Percentiles rank a stretch among this genome's conserved stretches.
Conservation (phyloP, 768 basidiomycete genomes). For the Suillus occidentalis region DNA sequence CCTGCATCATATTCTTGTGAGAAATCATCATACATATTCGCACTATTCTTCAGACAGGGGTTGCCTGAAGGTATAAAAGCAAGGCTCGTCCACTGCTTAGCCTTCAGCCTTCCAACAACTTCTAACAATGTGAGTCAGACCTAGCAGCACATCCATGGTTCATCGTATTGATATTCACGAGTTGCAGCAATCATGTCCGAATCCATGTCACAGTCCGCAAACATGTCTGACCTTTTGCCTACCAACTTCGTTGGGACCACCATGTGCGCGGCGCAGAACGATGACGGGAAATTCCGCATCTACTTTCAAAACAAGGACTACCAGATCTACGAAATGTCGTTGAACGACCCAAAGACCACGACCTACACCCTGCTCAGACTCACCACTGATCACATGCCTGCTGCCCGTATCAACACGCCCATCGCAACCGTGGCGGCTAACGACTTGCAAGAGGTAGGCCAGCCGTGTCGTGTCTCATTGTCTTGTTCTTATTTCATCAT, state of each 20-base stretch:
- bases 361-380: background rate
- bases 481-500: background rate
- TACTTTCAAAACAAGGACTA: background rate
- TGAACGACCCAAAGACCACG: background rate
- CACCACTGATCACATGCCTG: background rate
- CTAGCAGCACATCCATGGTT: background rate
- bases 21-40: background rate
- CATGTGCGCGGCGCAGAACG: background rate
- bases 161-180: background rate
- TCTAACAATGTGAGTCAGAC: background rate
- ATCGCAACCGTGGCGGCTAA: background rate
- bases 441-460: background rate
- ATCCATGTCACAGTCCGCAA: background rate
- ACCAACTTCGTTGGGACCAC: background rate
- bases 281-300: background rate
- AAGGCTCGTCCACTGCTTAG: background rate
- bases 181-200: background rate
- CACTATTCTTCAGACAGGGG: background rate
- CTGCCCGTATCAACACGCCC: slow-evolving; percentile 1
- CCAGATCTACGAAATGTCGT: background rate
- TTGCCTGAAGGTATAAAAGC: background rate
- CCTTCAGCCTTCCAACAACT: background rate
- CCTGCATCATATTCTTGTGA: background rate
- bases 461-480: too few species aligned
- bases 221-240: background rate